phyloP scores from a whole-genome alignment of 306 rosid genomes.

The Medicago lupulina region DNA sequence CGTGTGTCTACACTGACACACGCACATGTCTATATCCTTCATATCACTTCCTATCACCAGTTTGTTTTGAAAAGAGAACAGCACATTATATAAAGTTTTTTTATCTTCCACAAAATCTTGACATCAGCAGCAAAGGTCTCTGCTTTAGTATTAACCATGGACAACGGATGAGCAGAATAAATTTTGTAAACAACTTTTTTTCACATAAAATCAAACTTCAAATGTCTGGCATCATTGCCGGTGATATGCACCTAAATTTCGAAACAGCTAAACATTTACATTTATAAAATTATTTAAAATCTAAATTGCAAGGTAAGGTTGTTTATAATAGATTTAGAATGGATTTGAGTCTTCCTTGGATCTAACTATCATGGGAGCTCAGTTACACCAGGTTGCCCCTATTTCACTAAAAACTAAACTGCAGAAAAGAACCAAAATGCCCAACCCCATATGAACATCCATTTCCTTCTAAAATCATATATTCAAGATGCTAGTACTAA shows the following conservation, averaged over 20 bases:
- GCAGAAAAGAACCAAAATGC: neutral
- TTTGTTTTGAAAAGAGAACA: slow-evolving; percentile 13
- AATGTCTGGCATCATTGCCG: neutral
- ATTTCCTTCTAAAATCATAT: slow-evolving; percentile 22
- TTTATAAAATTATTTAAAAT: neutral
- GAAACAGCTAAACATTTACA: neutral
- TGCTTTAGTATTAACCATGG: neutral
- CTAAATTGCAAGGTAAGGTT: slow-evolving; percentile 9
- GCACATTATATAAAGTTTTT: neutral
- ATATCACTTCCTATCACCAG: neutral
- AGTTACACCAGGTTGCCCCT: neutral
- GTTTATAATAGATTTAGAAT: neutral
- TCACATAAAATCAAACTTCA: slow-evolving; percentile 9
- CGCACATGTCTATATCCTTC: slow-evolving; percentile 7
- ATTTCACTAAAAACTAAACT: neutral
- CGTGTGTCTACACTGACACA: neutral
- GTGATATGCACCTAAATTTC: slow-evolving; percentile 5
- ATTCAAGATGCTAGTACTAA: neutral
- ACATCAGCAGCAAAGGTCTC: slow-evolving; percentile 1
- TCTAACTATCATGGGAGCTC: neutral
- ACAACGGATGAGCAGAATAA: slow-evolving; percentile 2
- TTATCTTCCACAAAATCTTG: neutral
- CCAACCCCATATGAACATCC: neutral
- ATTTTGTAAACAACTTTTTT: neutral
- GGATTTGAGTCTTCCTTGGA: neutral